Evolutionary conservation across 2,329 filamentous ascomycete species (phyloP), one percentile per base, ranked within the genome.

Genomic region (Monosporascus sp.): DNA sequence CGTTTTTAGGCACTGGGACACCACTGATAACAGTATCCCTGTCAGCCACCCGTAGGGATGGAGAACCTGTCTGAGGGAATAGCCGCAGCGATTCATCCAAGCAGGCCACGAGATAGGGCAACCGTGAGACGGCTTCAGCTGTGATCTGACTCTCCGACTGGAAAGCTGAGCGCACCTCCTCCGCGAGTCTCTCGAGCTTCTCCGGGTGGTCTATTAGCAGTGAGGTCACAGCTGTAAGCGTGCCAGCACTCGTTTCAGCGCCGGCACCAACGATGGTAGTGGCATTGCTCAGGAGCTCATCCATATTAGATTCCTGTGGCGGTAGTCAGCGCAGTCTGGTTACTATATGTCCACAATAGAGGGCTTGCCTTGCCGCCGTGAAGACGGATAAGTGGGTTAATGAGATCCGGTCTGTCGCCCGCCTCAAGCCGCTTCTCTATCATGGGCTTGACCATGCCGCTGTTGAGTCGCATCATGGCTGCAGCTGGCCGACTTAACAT

Each of bases 241-340:
- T 63, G 0, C 73, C 73, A 0, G 75, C 72, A 1, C 74, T 77
- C 5, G 76, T 79, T 57, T 79, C 76, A 2, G 71, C 72, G 3
- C 76, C 75, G 16, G 75, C 75, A 8, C 73, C 64, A 37, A 78
- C 62, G 7, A 69, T 66, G 22, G 3, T 4, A 31, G 27, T 11
- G 9, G 48, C 31, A 8, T 38, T 41, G 37, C 34, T 40, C 31
- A 38, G 8, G 9, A 50, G 9, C 20, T 41, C 36, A 38, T 50
- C 48, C 14, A 50, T 36, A 7, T 24, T 22, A 16, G 19, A 36
- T 24, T 50, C n/a, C 27, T 40, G n/a, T 20, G 40, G 20, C 20
- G 14, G 20, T 6, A 43, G 40, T 43, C n/a, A n/a, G 40, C 27
- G 9, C 27, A 5, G 27, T 31, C 27, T 9, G 27, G 27, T 31